These are phyloP conservation scores for Podospora tetraspora DNA, from an alignment of 495 filamentous ascomycete species.

Conservation along the genomic window DNA sequence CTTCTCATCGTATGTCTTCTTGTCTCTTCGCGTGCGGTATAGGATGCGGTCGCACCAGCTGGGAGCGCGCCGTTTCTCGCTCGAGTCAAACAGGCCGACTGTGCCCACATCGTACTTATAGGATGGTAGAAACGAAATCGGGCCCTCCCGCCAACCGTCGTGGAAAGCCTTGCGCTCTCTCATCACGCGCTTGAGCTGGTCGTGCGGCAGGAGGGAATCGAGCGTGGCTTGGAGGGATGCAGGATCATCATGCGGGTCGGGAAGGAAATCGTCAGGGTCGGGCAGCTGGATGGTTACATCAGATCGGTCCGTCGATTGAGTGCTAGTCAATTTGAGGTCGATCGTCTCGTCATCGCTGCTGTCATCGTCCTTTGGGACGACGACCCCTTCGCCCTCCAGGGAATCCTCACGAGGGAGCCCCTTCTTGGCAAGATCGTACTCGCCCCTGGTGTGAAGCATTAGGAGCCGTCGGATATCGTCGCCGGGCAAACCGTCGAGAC, in stretches of 20 bases:
- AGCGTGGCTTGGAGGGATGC: constrained; percentile 75
- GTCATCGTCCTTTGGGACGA: constrained; percentile 32
- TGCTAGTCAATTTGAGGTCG: constrained; percentile 10
- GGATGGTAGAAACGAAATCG: constrained; percentile 82
- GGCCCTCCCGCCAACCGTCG: constrained; percentile 86
- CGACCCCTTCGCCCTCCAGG: constrained; percentile 40
- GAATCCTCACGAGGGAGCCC: constrained; percentile 27
- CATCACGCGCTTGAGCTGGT: constrained; percentile 76
- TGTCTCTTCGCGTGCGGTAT: constrained; percentile 69
- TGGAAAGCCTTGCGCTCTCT: constrained; percentile 71
- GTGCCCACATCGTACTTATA: constrained; percentile 98
- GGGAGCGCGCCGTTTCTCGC: constrained; percentile 84
- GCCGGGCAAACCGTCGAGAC: constrained; percentile 80
- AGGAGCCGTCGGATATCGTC: constrained; percentile 85
- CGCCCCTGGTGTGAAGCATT: constrained; percentile 71
- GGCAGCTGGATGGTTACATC: constrained; percentile 40
- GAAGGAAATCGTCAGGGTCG: constrained; percentile 51
- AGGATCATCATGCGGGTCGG: constrained; percentile 48
- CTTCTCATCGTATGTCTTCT: constrained; percentile 62
- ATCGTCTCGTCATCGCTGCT: constrained; percentile 33
- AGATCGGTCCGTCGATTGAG: constrained; percentile 22
- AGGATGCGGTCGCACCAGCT: constrained; percentile 99
- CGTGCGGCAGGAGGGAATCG: constrained; percentile 78
- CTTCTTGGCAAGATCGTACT: constrained; percentile 56
- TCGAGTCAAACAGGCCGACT: constrained; percentile 86